Evolutionary conservation across 2,329 filamentous ascomycete species (phyloP).

Genomic region (Penicillium sp.): DNA sequence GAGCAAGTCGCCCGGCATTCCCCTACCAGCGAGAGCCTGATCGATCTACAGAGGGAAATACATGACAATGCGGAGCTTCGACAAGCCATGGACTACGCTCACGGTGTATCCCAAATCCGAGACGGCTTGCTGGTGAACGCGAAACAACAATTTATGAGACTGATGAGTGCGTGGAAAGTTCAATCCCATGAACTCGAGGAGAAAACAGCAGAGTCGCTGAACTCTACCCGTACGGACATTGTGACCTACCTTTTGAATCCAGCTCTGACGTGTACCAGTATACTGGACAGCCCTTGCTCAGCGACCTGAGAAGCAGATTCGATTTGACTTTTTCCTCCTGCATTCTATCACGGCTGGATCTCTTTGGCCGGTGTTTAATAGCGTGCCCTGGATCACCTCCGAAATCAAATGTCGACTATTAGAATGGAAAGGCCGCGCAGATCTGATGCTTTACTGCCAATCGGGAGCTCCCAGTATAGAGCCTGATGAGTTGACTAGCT

Average conservation of each 20-base stretch:
- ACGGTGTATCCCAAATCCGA: slow-evolving; percentile 12
- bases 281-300: slow-evolving; percentile 16
- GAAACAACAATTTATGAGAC: slow-evolving; percentile 8
- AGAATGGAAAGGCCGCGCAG: slow-evolving; percentile 19
- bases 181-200: slow-evolving; percentile 4
- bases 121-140: slow-evolving; percentile 10
- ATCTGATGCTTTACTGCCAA: slow-evolving; percentile 16
- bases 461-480: slow-evolving; percentile 3
- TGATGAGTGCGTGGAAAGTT: slow-evolving; percentile 12
- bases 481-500: slow-evolving; percentile 6
- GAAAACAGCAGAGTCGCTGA: slow-evolving; percentile 14
- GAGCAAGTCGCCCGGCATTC: not conserved
- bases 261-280: slow-evolving; percentile 1
- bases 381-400: slow-evolving; percentile 10
- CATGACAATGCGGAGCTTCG: slow-evolving; percentile 4
- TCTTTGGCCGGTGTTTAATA: slow-evolving; percentile 12
- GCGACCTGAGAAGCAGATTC: slow-evolving; percentile 14
- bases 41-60: slow-evolving; percentile 6
- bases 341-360: slow-evolving; percentile 14
- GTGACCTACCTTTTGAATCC: not conserved
- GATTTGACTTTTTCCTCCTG: slow-evolving; percentile 20
- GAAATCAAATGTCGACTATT: slow-evolving; percentile 11
- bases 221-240: slow-evolving; percentile 7
- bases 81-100: slow-evolving; percentile 11
- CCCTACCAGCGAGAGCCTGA: not conserved